Evolutionary conservation across 768 basidiomycete species (phyloP), one percentile per base, ranked within the genome.

Genomic region (Mycena galericulata): DNA sequence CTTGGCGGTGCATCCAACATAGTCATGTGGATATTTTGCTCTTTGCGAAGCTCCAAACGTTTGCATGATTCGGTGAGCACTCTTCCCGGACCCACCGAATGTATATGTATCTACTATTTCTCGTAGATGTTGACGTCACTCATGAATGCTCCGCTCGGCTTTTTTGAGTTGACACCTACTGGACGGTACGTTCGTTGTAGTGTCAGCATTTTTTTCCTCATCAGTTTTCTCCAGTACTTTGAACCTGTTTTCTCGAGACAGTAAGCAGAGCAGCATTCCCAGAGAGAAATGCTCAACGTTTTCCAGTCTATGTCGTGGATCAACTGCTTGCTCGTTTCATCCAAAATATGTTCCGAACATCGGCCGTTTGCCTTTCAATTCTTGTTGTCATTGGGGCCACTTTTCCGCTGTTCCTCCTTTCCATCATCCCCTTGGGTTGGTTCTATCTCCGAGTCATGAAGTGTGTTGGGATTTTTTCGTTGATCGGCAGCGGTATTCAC

Each of bases 221-320:
- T 34, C 34, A 41, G 4, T 49, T 14, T 43, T 34, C 26, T 36
- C 15, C 61, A 93, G 95, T 11, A 92, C 97, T 60, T 76, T 98
- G 57, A 98, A 98, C 78, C 78, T 98, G 29, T 98, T 98, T 79
- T 94, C 94, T 4, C 89, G 95, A 3, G 97, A 99, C 73, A 89
- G 87, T 71, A 43, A 67, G 69, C 41, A 15, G 17, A 29, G 20
- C 15, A 3, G 1, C 34, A 17, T 17, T 24, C 1, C 36, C 10
- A 24, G 2, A 29, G 22, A 4, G 20, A 49, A 24, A 12, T 65
- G 26, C 22, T 61, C 18, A 41, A 18, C 4, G 0, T 30, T 8
- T 11, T n/a, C 0, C 41, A 71, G 69, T 71, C 18, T 94, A 93
- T 73, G 91, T 92, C 30, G 87, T 97, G 20, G 96, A 98, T 80